Percentiles rank a stretch among this genome's conserved stretches.
Conservation (phyloP, 106 monocot species). For the Apostasia ramifera region DNA sequence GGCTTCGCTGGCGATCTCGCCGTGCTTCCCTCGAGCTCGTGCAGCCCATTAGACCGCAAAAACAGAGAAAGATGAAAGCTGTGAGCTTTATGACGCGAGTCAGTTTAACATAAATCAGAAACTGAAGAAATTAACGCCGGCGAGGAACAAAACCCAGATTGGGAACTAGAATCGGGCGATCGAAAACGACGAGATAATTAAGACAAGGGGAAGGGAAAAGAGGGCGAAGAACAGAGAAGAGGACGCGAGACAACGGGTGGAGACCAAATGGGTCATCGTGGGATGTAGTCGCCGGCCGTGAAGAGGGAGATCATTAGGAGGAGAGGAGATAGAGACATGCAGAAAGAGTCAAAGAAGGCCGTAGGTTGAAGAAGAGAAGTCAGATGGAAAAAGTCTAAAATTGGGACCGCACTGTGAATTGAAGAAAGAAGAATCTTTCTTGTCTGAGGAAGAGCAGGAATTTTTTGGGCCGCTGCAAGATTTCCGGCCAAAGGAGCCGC, state of each 20-base stretch:
- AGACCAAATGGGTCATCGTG: not conserved
- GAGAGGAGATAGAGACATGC: not conserved
- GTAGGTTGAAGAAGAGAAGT: not conserved
- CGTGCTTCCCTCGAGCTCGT: constrained; percentile 53
- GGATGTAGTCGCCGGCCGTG: not conserved
- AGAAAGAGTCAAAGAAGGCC: not conserved
- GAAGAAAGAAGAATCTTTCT: not conserved
- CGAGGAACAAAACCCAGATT: not conserved
- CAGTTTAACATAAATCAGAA: no score
- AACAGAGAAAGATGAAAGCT: not conserved
- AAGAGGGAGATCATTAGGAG: not conserved
- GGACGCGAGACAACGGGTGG: not conserved
- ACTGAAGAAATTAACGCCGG: not conserved
- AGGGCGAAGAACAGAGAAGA: not conserved
- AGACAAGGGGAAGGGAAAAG: not conserved
- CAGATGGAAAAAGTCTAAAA: not conserved
- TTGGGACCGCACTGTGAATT: not conserved
- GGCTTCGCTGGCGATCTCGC: constrained; percentile 13
- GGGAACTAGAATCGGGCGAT: not conserved
- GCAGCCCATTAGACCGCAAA: constrained; percentile 54
- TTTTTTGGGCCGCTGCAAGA: not conserved
- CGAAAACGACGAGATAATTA: not conserved
- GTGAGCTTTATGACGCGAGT: not conserved
- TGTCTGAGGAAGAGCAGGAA: not conserved
- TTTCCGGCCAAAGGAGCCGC: not conserved